Percentiles rank a stretch among this genome's conserved stretches.
Conservation (phyloP, 208 protist genomes). For the Vickermania spadyakhi region DNA sequence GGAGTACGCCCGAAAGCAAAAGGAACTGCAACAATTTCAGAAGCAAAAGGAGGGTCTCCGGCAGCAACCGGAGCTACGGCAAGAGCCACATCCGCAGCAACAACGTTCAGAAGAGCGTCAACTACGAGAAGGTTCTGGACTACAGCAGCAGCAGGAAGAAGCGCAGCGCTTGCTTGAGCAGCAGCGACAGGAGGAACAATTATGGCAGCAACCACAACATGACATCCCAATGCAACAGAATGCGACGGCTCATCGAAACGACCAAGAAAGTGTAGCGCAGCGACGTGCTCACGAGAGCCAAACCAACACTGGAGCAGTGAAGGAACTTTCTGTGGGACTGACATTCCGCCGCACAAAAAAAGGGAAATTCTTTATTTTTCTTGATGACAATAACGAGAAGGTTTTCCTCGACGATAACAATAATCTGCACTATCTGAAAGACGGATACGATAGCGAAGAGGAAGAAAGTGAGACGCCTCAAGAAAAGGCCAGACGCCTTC, state of each 20-base stretch:
- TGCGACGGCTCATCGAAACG: too few species aligned
- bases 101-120: too few species aligned
- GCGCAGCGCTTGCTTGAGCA: too few species aligned
- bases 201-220: too few species aligned
- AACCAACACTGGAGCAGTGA: too few species aligned
- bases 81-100: neutral
- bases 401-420: neutral
- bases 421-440: neutral
- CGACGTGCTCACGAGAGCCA: too few species aligned
- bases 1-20: neutral
- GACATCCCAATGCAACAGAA: too few species aligned
- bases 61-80: neutral
- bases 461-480: neutral
- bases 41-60: neutral
- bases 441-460: neutral
- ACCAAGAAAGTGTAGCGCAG: too few species aligned
- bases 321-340: neutral
- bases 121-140: too few species aligned
- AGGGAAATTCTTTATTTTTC: neutral
- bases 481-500: neutral
- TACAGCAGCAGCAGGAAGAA: too few species aligned
- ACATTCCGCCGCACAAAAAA: neutral
- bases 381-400: neutral
- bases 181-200: too few species aligned
- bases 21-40: neutral